Evolutionary conservation across 2,329 filamentous ascomycete species (phyloP), one percentile per base, ranked within the genome.

Genomic region (Aspergillus sp.): DNA sequence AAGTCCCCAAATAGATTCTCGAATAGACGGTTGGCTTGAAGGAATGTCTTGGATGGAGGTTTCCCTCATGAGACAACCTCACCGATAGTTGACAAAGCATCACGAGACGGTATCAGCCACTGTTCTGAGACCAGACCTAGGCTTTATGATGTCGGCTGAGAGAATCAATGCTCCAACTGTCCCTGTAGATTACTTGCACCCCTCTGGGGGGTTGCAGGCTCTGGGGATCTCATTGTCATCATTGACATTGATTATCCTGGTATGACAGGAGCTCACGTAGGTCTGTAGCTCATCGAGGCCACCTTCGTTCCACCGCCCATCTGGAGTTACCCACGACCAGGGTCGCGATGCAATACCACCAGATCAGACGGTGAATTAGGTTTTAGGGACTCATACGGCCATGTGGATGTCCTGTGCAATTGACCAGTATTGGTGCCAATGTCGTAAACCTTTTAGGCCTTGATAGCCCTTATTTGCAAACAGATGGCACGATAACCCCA

Each of bases 291-390:
- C 64, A 62, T 74, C 72, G 72, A 75, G 71, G 69, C 62, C 65
- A 70, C 62, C 62, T 59, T 54, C 65, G 70, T 73, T 71, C 68
- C 70, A 75, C 70, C 65, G 60, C 42, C 57, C 59, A 62, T 60
- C 67, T 73, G 70, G 68, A 66, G 66, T 62, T 70, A 73, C 62
- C 69, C 70, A 70, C 69, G 44, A 51, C 62, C 58, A 63, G 55
- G 66, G 48, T 23, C 10, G 62, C 59, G 61, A 64, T 53, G 64
- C 59, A 65, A 60, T 57, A 56, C 59, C 62, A 56, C 53, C 48
- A 62, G 61, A 49, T 49, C 57, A 65, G 58, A 68, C 64, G 63
- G 66, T 63, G 64, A 52, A 58, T 62, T 64, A 65, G 64, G 67
- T 67, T 68, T 70, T 63, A 69, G 62, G 65, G 60, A 66, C 60